A percentile compares a stretch with the other conserved stretches of the same genome.
phyloP scores from a whole-genome alignment of 2,329 filamentous ascomycete species.

The Claviceps monticola region DNA sequence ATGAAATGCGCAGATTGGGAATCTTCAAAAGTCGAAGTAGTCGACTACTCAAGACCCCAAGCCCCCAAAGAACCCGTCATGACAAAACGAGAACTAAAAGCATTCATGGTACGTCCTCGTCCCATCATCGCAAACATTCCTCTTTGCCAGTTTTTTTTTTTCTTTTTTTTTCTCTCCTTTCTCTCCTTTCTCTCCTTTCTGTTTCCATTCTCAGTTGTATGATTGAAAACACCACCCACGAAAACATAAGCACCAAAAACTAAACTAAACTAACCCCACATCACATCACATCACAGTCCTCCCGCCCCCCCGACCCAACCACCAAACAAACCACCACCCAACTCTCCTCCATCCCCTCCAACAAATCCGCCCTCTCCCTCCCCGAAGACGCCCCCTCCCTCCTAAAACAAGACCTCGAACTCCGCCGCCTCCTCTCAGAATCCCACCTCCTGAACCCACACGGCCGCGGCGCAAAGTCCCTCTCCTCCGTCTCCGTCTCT shows the following conservation, averaged over 20 bases:
- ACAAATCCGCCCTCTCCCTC: conserved; percentile 22
- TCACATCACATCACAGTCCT: conserved; percentile 28
- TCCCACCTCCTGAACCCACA: conserved; percentile 62
- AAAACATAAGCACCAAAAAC: background rate
- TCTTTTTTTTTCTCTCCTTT: background rate
- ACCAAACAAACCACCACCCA: background rate
- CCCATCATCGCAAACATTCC: background rate
- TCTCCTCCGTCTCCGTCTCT: conserved; percentile 23
- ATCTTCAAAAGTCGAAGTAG: conserved; percentile 34
- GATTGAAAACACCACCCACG: background rate
- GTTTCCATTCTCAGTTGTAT: background rate
- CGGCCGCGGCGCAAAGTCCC: conserved; percentile 29
- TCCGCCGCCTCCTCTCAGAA: conserved; percentile 82
- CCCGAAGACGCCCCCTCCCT: conserved; percentile 52
- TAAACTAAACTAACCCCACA: too few relatives aligned
- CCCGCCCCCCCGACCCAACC: conserved; percentile 29
- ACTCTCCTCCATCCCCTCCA: conserved; percentile 12
- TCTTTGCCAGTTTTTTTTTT: background rate
- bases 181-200: background rate
- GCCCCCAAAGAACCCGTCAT: conserved; percentile 28
- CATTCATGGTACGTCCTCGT: conserved; percentile 52
- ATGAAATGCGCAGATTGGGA: background rate
- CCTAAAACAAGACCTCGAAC: conserved; percentile 80
- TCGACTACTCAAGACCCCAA: conserved; percentile 40
- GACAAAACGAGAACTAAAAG: conserved; percentile 58